phyloP scores from a whole-genome alignment of 495 filamentous ascomycete species.

The Penicillium simplicissimum region DNA sequence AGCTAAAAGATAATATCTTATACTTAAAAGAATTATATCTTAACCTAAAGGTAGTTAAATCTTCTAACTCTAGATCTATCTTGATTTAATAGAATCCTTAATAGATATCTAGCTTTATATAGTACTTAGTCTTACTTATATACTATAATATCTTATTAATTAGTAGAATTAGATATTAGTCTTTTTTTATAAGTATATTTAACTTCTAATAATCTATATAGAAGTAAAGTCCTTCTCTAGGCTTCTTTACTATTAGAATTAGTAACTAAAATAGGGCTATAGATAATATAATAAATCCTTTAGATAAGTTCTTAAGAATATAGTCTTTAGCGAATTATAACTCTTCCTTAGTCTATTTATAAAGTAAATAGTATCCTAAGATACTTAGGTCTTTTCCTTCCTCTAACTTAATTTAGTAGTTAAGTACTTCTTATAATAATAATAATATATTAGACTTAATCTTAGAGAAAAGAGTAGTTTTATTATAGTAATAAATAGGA shows the following conservation, averaged over 20 bases:
- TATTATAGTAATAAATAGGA: not conserved
- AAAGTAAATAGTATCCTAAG: constrained; percentile 7
- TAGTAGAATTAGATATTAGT: constrained; percentile 46
- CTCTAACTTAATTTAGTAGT: constrained; percentile 6
- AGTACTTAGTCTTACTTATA: constrained; percentile 33
- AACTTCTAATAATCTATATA: constrained; percentile 48
- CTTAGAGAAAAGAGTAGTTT: constrained; percentile 8
- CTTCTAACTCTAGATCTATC: constrained; percentile 10
- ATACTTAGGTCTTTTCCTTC: not conserved
- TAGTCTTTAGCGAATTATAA: not conserved
- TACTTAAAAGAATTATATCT: constrained; percentile 3
- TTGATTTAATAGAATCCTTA: constrained; percentile 41
- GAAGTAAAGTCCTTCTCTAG: constrained; percentile 34
- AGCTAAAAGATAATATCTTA: constrained; percentile 8
- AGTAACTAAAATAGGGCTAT: constrained; percentile 37
- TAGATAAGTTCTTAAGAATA: constrained; percentile 6
- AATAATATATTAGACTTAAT: constrained; percentile 6
- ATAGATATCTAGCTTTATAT: constrained; percentile 49
- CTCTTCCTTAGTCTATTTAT: constrained; percentile 8
- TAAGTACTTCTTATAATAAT: not conserved
- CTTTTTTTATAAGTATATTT: constrained; percentile 45
- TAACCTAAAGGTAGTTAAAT: not conserved
- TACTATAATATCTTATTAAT: constrained; percentile 44
- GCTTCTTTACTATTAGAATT: constrained; percentile 43
- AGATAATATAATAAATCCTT: too few species aligned